phyloP scores from a whole-genome alignment of 1,139 yeast species.

The Blastobotrys ciferrii region DNA sequence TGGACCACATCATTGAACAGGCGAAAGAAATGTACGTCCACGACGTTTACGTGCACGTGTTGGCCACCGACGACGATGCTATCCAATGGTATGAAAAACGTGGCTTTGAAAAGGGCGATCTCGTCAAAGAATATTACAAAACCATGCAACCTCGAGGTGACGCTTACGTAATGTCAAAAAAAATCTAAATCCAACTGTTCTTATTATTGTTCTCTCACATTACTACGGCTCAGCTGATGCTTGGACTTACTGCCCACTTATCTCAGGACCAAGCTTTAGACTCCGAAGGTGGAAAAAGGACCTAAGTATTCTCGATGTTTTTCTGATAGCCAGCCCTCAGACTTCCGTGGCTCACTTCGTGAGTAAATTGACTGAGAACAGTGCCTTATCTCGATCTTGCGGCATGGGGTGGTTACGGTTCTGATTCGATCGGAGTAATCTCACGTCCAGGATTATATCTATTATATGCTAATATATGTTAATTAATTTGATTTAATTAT shows the following conservation, averaged over 20 bases:
- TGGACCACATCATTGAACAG: slow-evolving; percentile 53
- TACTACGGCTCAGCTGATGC: background rate
- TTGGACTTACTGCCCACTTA: background rate
- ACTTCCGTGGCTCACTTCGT: too few species aligned
- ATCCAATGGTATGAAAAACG: slow-evolving; percentile 54
- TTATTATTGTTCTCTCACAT: too few species aligned
- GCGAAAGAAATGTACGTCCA: slow-evolving; percentile 54
- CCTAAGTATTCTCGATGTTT: too few species aligned
- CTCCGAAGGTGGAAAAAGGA: too few species aligned
- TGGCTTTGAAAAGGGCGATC: slow-evolving; percentile 50
- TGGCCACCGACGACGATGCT: slow-evolving; percentile 43
- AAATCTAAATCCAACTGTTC: background rate
- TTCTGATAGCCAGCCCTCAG: too few species aligned
- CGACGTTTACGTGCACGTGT: slow-evolving; percentile 57
- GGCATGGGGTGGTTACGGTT: too few species aligned
- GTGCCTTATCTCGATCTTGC: too few species aligned
- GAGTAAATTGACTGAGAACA: too few species aligned
- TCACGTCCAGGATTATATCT: too few species aligned
- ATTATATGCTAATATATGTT: too few species aligned
- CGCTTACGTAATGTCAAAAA: slow-evolving; percentile 29
- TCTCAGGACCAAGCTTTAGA: background rate
- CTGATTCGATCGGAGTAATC: too few species aligned
- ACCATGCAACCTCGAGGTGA: slow-evolving; percentile 34
- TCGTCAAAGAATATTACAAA: slow-evolving; percentile 51
- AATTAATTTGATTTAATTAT: too few species aligned